These are phyloP conservation scores for Ophiostoma novo-ulmi DNA, from an alignment of 2,329 filamentous ascomycete genomes.

Conservation along the genomic window DNA sequence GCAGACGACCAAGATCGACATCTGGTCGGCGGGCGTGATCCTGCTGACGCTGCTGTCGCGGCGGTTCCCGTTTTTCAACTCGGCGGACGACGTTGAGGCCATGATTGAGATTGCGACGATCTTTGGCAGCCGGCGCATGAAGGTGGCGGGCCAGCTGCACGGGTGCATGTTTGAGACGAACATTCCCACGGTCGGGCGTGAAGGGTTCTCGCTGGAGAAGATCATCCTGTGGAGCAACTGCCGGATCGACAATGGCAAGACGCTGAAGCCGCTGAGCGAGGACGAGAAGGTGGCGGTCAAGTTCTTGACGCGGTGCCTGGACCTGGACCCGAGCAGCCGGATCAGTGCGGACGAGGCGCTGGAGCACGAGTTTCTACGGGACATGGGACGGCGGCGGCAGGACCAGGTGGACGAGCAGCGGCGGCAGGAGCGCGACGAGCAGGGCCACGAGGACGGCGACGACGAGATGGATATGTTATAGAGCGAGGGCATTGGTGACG, in stretches of 20 bases:
- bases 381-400: slow-evolving; percentile 27
- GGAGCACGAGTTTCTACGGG: slow-evolving; percentile 62
- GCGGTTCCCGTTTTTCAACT: slow-evolving; percentile 97
- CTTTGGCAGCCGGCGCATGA: slow-evolving; percentile 83
- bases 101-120: slow-evolving; percentile 97
- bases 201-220: slow-evolving; percentile 83
- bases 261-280: slow-evolving; percentile 44
- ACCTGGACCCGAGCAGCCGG: slow-evolving; percentile 67
- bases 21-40: slow-evolving; percentile 97
- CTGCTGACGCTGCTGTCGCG: slow-evolving; percentile 88
- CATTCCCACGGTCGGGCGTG: slow-evolving; percentile 81
- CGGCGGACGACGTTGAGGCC: slow-evolving; percentile 94
- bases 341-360: slow-evolving; percentile 73
- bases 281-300: slow-evolving; percentile 69
- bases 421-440: background rate
- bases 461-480: slow-evolving; percentile 51
- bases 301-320: slow-evolving; percentile 68
- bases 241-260: slow-evolving; percentile 49
- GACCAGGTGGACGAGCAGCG: slow-evolving; percentile 9
- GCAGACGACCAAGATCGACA: slow-evolving; percentile 88
- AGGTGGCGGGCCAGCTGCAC: slow-evolving; percentile 72
- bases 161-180: slow-evolving; percentile 89
- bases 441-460: slow-evolving; percentile 38
- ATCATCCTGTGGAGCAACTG: slow-evolving; percentile 94
- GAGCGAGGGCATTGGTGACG: background rate